These are phyloP conservation scores for Rhodofomes roseus DNA, from an alignment of 1,284 basidiomycete genomes.

Conservation along the genomic window DNA sequence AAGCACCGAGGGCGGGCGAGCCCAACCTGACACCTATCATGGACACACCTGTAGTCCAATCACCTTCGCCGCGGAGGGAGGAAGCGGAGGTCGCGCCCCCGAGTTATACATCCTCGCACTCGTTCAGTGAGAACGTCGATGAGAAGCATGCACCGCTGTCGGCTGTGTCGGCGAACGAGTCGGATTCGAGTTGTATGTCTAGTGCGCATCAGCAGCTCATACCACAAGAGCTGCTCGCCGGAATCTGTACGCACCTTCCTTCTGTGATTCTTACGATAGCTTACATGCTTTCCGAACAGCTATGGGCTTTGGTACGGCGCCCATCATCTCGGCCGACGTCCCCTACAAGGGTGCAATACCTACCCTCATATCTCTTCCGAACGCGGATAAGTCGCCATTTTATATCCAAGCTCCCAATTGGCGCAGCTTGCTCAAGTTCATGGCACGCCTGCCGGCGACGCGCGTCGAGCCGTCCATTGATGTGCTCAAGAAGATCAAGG, in stretches of 20 bases:
- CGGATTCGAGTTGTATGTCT: background rate
- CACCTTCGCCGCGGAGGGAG: background rate
- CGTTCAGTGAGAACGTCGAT: background rate
- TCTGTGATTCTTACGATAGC: background rate
- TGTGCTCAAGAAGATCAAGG: conserved; percentile 53
- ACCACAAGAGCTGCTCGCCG: conserved; percentile 45
- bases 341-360: conserved; percentile 58
- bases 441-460: conserved; percentile 66
- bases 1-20: background rate
- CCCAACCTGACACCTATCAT: background rate
- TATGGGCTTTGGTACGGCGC: conserved; percentile 59
- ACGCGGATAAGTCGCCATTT: conserved; percentile 60
- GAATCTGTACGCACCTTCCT: conserved; percentile 56
- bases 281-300: conserved; percentile 33
- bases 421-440: conserved; percentile 65
- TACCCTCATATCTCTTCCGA: conserved; percentile 66
- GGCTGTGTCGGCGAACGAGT: background rate
- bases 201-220: background rate
- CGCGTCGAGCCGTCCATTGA: conserved; percentile 68
- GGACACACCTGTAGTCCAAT: background rate
- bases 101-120: background rate
- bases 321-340: conserved; percentile 41
- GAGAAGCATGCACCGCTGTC: background rate
- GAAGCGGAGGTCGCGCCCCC: background rate
- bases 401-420: conserved; percentile 71